Conservation (phyloP, 2,329 filamentous ascomycete species). For the Periconia macrospinosa region DNA sequence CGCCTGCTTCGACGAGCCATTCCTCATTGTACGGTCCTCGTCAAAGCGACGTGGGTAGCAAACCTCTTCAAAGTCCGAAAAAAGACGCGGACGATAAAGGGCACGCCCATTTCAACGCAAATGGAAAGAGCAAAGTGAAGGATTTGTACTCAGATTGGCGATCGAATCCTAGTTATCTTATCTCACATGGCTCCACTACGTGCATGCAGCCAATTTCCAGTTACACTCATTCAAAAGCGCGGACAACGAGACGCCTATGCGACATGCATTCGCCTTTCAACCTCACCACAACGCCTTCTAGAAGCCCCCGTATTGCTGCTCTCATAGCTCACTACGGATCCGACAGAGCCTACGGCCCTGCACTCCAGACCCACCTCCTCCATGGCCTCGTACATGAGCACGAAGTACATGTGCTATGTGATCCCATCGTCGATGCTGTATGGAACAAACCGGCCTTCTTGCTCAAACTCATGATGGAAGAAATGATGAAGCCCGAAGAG, state of each 20-base stretch:
- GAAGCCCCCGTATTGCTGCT: not conserved
- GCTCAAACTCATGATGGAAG: conserved; percentile 1
- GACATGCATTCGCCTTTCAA: not conserved
- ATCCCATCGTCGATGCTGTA: not conserved
- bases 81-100: not conserved
- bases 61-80: no score
- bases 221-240: not conserved
- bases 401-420: not conserved
- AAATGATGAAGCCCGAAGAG: not conserved
- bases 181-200: not conserved
- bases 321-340: not conserved
- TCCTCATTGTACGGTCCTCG: no score
- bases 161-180: not conserved
- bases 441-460: conserved; percentile 1
- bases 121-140: not conserved
- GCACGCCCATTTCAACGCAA: not conserved
- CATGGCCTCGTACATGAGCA: not conserved
- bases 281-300: not conserved
- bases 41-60: no score
- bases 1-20: no score
- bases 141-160: not conserved
- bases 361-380: not conserved
- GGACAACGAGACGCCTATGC: not conserved
- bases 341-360: not conserved
- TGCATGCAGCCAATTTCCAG: not conserved